Base-by-base conservation (phyloP, 2,329 filamentous ascomycete genomes). In the Phialophora tarda region DNA sequence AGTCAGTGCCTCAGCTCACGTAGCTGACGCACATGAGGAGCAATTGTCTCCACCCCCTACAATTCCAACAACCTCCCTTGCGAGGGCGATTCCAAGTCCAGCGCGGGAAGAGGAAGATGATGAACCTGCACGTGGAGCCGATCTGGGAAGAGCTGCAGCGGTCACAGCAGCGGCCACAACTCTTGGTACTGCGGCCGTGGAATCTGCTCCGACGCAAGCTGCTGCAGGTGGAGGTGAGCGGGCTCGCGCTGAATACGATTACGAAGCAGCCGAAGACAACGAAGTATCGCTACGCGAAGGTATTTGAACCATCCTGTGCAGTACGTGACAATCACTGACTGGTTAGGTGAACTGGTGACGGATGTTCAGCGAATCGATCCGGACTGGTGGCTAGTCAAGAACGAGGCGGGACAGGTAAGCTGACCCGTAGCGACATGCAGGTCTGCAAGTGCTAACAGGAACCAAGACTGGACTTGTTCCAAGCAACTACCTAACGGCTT, bases 321-420 rank as follows among this genome's bases (percentile, higher is more conserved):
- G 32, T 30, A 14, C 30, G 24, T 24, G 51, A 26, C 17, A 23
- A 34, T 51, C 58, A 38, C 60, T 64, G 30, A 59, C 30, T 26
- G 14, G 24, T 59, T 59, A 71, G 69, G 69, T 55, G 91, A 97
- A 74, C 87, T 89, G 70, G 90, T 99, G 44, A 93, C 86, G 26
- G 90, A 97, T 76, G 97, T 99, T 74, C 92, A 98, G 69, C 96
- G 96, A 91, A 92, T 99, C 1, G 95, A 98, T 73, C 91, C 96
- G 59, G 94, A 99, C 77, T 99, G 95, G 95, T 99, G 95, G 95
- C 91, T 97, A 86, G 95, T 96, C 51, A 91, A 90, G 71, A 99
- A 98, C 81, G 82, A 85, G 24, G 84, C 83, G 68, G 95, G 95
- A 73, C 66, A 71, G 58, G 92, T 97, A 78, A 89, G 84, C 58